Base-by-base conservation (phyloP, 1,284 basidiomycete species). In the Apiotrichum porosum region DNA sequence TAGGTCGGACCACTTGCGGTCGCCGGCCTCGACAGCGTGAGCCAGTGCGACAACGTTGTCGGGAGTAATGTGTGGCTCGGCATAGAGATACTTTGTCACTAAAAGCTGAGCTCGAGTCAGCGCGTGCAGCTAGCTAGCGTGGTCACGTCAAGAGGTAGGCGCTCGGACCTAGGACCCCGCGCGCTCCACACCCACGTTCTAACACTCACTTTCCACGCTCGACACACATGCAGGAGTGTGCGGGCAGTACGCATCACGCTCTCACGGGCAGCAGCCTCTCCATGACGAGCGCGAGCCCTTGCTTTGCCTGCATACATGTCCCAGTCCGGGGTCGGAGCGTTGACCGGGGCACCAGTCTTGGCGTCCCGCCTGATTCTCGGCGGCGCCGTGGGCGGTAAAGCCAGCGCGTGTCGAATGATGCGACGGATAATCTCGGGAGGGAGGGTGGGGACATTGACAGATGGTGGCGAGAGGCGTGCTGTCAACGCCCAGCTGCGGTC, bases 1-100 rank as follows among this genome's bases (percentile, higher is more conserved):
- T 51, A 91, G 82, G 47, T 86, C 86, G 60, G 88, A 86, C 88
- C 88, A 91, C 62, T 79, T 80, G 59, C 81, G 77, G 56, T 92
- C 88, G 17, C 83, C 83, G 18, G 63, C 58, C 49, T 77, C 71
- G 4, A 91, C 76, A 21, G 75, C 76, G 21, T 72, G 56, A 9
- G 80, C 75, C 52, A 91, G 83, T 38, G 74, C 76, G 46, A 80
- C 76, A 24, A 91, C 73, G 9, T 78, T 72, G 15, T 66, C 49
- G 10, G 80, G 60, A 9, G 67, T 68, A 32, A 88, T 68, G 26
- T 71, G 69, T 14, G 86, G 78, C 30, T 75, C 73, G 15, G 79
- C 72, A 64, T 88, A 89, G 42, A 88, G 75, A 36, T 87, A 72
- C 9, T 85, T 84, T 19, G 81, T 73, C 2, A 79, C 82, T 37